These are phyloP conservation scores for Penicilliopsis zonata DNA, from an alignment of 495 filamentous ascomycete genomes.

Conservation along the genomic window DNA sequence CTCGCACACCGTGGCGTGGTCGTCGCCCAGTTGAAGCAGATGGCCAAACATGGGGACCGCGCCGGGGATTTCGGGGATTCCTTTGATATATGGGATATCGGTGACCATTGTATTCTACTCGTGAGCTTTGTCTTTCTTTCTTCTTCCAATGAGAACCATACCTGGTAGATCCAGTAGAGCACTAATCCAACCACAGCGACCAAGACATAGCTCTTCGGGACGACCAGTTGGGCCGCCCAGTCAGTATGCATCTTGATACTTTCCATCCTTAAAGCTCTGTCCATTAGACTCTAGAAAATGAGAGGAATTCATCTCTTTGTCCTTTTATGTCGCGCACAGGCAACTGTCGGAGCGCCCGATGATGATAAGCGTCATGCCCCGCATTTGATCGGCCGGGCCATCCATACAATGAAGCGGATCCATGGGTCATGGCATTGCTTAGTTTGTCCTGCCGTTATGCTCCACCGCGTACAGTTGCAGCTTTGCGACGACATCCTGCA, in stretches of 20 bases:
- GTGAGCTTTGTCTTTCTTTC: too few species aligned
- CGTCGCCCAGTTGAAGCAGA: slow-evolving; percentile 40
- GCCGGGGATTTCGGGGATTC: slow-evolving; percentile 39
- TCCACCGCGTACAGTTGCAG: slow-evolving; percentile 4
- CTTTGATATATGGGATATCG: slow-evolving; percentile 35
- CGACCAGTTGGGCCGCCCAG: neutral
- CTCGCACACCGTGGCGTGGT: slow-evolving; percentile 42
- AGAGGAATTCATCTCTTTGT: too few species aligned
- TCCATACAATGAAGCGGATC: too few species aligned
- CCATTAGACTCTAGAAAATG: too few species aligned
- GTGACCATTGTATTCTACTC: slow-evolving; percentile 15
- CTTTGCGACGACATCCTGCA: slow-evolving; percentile 13
- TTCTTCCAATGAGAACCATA: neutral
- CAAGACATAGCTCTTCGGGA: slow-evolving; percentile 1
- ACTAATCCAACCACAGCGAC: neutral
- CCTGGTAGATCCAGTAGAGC: slow-evolving; percentile 1
- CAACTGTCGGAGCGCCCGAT: too few species aligned
- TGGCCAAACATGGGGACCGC: slow-evolving; percentile 39
- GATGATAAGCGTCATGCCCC: too few species aligned
- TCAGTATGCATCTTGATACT: neutral
- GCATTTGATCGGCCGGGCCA: too few species aligned
- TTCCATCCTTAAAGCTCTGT: neutral
- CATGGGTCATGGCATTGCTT: too few species aligned
- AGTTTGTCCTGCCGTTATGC: too few species aligned
- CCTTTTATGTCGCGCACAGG: too few species aligned